Conservation (phyloP, 140 eudicot species). For the Flaveria floridana region DNA sequence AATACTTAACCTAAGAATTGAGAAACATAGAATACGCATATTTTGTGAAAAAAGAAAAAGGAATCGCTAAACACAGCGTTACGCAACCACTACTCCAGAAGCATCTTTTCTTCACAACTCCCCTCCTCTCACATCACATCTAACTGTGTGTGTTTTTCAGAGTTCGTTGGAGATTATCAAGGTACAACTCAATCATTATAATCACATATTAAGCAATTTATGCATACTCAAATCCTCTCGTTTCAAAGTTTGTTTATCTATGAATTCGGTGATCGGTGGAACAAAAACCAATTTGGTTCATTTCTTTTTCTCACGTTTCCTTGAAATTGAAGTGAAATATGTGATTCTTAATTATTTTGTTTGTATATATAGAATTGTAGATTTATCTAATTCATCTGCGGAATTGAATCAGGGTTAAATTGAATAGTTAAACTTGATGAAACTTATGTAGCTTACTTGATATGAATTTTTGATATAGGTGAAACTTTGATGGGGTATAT, state of each 20-base stretch:
- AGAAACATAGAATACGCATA: neutral
- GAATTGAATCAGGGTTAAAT: too few relatives aligned
- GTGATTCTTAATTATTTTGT: neutral
- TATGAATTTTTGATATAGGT: neutral
- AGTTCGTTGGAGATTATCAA: too few relatives aligned
- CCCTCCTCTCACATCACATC: neutral
- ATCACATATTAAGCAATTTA: too few relatives aligned
- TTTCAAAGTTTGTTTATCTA: too few relatives aligned
- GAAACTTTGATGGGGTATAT: conserved; percentile 47
- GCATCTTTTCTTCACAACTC: conserved; percentile 1
- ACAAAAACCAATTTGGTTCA: too few relatives aligned
- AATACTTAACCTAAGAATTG: too few relatives aligned
- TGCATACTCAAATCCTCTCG: too few relatives aligned
- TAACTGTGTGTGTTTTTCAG: neutral
- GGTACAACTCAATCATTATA: too few relatives aligned
- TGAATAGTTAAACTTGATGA: too few relatives aligned
- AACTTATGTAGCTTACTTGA: neutral
- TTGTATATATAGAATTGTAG: neutral
- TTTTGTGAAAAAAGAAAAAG: too few relatives aligned
- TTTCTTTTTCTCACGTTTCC: neutral
- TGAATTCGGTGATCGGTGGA: too few relatives aligned
- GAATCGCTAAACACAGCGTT: neutral
- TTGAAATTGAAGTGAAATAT: neutral
- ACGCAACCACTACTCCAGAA: neutral
- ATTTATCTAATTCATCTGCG: too few relatives aligned